Evolutionary conservation across 2,329 filamentous ascomycete species (phyloP), one percentile per base, ranked within the genome.

Genomic region (Myriosclerotinia duriaeana): DNA sequence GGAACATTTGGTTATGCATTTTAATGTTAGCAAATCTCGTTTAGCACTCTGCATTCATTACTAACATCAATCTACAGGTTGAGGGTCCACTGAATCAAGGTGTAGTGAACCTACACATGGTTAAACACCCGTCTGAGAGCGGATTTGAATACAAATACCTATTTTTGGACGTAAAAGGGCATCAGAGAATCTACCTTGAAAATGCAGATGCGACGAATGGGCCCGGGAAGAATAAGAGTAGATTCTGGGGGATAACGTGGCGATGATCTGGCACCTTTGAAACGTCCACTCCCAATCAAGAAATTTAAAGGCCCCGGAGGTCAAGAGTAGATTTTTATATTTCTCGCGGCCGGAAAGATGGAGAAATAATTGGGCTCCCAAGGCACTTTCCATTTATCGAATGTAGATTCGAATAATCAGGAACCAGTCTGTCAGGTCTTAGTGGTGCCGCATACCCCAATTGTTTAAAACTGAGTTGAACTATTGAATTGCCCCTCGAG

Each of bases 1-100:
- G 26, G 89, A 96, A 69, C 93, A 97, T 77, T 77, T 97, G 69
- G 80, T 87, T 70, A 92, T 97, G 85, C 88, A 92, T 72, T 97
- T 97, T 77, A 87, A 95, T 76, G 89, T 91, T 79, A 72, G 86
- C 77, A 53, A 17, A 75, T 79, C 60, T 78, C 60, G 42, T 6
- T 42, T 52, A 14, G 17, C 14, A 17, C 8, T 11, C 14, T 30
- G 5, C 12, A 52, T 26, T 30, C 14, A 7, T 17, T 30, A 52
- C 26, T 52, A 17, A 52, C 48, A 52, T 52, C 22, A 30, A 52
- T 30, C 3, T 66, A 9, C 75, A 91, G 85, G 88, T 96, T 50
- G 88, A 93, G 76, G 94, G 94, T 0, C 89, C 91, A 2, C 80
- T 85, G 44, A 90, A 89, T 64, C 84, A 84, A 36, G 94, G 93